Conservation (phyloP, 495 filamentous ascomycete species). For the Tetracladium setigerum region DNA sequence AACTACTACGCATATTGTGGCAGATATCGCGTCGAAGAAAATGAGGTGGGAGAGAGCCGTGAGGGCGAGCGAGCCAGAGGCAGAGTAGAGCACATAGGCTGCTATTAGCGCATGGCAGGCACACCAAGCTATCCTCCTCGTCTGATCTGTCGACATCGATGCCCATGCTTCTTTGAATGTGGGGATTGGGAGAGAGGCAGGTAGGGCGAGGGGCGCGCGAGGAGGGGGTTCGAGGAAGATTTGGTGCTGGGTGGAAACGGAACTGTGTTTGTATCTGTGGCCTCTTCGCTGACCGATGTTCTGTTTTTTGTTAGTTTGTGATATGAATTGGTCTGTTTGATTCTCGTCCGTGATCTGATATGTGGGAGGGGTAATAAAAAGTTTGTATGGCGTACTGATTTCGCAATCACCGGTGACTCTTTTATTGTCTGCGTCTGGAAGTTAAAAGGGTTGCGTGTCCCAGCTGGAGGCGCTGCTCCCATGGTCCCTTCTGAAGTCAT, state of each 20-base stretch:
- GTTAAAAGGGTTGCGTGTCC: constrained; percentile 66
- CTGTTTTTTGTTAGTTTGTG: constrained; percentile 28
- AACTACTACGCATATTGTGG: constrained; percentile 85
- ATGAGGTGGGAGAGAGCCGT: constrained; percentile 90
- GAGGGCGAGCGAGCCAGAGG: constrained; percentile 81
- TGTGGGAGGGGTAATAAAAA: constrained; percentile 1
- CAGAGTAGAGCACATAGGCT: constrained; percentile 73
- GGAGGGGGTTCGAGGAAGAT: constrained; percentile 94
- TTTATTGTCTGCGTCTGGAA: constrained; percentile 80
- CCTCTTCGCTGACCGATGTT: constrained; percentile 86
- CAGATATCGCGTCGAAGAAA: constrained; percentile 88
- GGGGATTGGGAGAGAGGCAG: constrained; percentile 90
- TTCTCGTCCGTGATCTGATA: not conserved
- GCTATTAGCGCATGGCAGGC: constrained; percentile 78
- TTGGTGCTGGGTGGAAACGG: constrained; percentile 77
- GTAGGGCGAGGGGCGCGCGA: constrained; percentile 77
- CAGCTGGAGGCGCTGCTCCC: constrained; percentile 18
- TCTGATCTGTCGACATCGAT: constrained; percentile 84
- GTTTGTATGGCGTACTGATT: constrained; percentile 54
- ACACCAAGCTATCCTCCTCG: constrained; percentile 77
- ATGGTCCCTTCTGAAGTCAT: constrained; percentile 9
- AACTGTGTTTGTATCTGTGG: constrained; percentile 97
- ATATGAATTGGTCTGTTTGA: not conserved
- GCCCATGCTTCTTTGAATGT: constrained; percentile 77
- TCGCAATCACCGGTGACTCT: constrained; percentile 58